Evolutionary conservation across 2,329 filamentous ascomycete species (phyloP).

Genomic region (Arthrobotrys megalospora): DNA sequence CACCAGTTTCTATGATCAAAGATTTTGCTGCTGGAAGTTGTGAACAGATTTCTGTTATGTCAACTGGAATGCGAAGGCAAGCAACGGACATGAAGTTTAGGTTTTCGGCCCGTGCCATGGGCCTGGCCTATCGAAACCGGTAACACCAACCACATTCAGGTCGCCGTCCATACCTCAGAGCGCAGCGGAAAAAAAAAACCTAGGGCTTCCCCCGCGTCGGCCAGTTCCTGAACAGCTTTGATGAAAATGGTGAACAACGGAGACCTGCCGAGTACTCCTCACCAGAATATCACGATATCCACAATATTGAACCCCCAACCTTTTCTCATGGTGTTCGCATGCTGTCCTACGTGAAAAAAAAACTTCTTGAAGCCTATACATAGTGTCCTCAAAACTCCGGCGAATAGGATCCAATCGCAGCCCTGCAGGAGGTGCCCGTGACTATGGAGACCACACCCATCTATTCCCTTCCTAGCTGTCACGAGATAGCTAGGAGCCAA

Average conservation of each 20-base stretch:
- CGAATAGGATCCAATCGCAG: conserved; percentile 31
- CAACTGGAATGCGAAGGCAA: not conserved
- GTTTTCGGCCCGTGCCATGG: conserved; percentile 30
- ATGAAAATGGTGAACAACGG: not conserved
- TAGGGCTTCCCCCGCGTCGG: conserved; percentile 33
- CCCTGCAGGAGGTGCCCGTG: conserved; percentile 34
- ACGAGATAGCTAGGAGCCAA: conserved; percentile 29
- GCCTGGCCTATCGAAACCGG: conserved; percentile 9
- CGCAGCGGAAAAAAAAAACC: conserved; percentile 1
- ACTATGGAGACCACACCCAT: conserved; percentile 16
- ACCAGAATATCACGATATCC: not conserved
- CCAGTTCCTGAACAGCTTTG: conserved; percentile 12
- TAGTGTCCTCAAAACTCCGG: conserved; percentile 13
- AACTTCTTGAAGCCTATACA: not conserved
- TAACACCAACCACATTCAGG: conserved; percentile 26
- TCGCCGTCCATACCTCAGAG: conserved; percentile 35
- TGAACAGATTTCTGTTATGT: conserved; percentile 45
- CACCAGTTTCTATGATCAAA: conserved; percentile 72
- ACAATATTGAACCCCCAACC: conserved; percentile 5
- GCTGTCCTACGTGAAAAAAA: conserved; percentile 13
- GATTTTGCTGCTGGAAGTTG: conserved; percentile 70
- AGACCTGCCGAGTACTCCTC: conserved; percentile 32
- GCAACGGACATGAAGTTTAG: conserved; percentile 4
- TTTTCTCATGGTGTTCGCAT: not conserved
- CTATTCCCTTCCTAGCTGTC: conserved; percentile 9